phyloP scores from a whole-genome alignment of 2,329 filamentous ascomycete species.

The Venturia oleaginea region DNA sequence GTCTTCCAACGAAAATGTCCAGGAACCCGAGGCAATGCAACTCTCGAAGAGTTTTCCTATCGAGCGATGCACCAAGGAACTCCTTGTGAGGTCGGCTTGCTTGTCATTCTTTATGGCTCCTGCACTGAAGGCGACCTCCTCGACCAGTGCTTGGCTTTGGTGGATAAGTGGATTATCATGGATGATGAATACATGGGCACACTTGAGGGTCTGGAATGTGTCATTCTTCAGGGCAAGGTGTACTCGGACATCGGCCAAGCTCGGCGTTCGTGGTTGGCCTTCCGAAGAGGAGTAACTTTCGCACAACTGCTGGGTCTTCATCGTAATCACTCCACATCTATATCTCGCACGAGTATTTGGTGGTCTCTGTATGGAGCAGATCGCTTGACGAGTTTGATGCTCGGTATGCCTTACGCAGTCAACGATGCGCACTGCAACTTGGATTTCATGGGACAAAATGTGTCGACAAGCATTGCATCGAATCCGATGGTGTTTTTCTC shows the following conservation, averaged over 20 bases:
- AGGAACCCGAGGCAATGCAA: conserved; percentile 32
- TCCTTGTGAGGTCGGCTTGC: conserved; percentile 28
- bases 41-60: conserved; percentile 32
- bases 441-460: conserved; percentile 15
- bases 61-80: conserved; percentile 36
- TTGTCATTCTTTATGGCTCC: conserved; percentile 30
- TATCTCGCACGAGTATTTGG: conserved; percentile 30
- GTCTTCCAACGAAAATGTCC: conserved; percentile 34
- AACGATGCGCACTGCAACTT: conserved; percentile 30
- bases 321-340: conserved; percentile 26
- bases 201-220: conserved; percentile 44
- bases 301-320: conserved; percentile 41
- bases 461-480: neutral
- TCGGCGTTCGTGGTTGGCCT: conserved; percentile 44
- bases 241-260: conserved; percentile 48
- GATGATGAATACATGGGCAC: conserved; percentile 42
- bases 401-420: conserved; percentile 43
- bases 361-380: conserved; percentile 37
- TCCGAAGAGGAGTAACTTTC: conserved; percentile 43
- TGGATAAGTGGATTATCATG: conserved; percentile 39
- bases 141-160: conserved; percentile 37
- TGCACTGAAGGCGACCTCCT: conserved; percentile 34
- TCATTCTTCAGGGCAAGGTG: conserved; percentile 43
- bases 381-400: conserved; percentile 42
- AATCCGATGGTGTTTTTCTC: conserved; percentile 22